Evolutionary conservation across 441 rosid species (phyloP), one percentile per base, ranked within the genome.

Genomic region (Pelargonium citronellum): DNA sequence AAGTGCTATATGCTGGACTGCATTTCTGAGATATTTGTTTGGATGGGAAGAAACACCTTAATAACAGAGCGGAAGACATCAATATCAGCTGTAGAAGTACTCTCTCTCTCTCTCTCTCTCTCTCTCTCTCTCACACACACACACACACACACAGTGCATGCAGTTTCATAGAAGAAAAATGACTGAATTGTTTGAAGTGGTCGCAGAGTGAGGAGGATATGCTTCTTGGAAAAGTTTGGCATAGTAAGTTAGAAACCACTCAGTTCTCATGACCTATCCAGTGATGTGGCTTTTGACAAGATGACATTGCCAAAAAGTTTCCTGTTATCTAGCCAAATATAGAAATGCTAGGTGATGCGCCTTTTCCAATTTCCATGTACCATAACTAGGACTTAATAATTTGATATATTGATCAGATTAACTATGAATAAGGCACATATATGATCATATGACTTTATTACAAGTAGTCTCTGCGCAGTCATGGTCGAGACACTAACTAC

Each of bases 1-100:
- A 91, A 86, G 85, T 89, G 96, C 75, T 93, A 84, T 78, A 80
- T 93, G 89, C 81, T 92, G 78, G 96, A 92, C 64, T 84, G 89
- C 78, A 90, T 84, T 16, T 66, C 75, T 34, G 95, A 87, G 70
- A 82, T 84, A 69, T 93, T 89, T 83, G 92, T 91, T 61, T 93
- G 98, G 98, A 86, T 87, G 92, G 98, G 98, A 71, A 85, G 88
- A 84, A 82, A 71, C 64, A 87, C 94, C 74, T 78, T 82, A 19
- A 62, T 93, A 58, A 85, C 84, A 19, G 96, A 91, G 74, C 75
- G 96, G 73, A 93, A 90, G 86, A 78, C 77, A 69, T 84, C 98
- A 9, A 91, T 86, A 73, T 83, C 87, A 72, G 89, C 82, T 64
- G 75, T 84, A 19, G 98, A 93, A 83, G 98, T 89, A 83, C 83